Percentiles rank a stretch among this genome's conserved stretches.
Evolutionary conservation across 1,139 yeast species (phyloP).

Genomic region (Candida buenavistaensis): DNA sequence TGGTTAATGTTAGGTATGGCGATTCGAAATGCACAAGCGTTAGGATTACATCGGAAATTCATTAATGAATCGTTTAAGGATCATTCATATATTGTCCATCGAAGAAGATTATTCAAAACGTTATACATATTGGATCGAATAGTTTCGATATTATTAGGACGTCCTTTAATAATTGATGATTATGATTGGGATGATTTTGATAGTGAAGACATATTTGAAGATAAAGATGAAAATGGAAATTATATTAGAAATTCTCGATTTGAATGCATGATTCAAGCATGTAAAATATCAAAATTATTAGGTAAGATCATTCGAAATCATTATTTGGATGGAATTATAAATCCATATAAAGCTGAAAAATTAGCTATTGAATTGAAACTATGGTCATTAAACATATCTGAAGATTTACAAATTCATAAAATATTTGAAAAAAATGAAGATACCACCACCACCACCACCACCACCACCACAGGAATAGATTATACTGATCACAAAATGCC

Average conservation of each 20-base stretch:
- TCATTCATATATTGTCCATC: slow-evolving; percentile 12
- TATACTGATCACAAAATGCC: slow-evolving; percentile 17
- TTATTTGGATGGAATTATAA: slow-evolving; percentile 29
- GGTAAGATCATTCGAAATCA: slow-evolving; percentile 29
- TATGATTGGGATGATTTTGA: slow-evolving; percentile 42
- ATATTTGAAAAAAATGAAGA: slow-evolving; percentile 12
- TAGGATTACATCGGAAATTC: slow-evolving; percentile 15
- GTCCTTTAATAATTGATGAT: slow-evolving; percentile 40
- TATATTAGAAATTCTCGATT: slow-evolving; percentile 6
- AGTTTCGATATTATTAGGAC: slow-evolving; percentile 38
- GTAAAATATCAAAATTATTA: slow-evolving; percentile 18
- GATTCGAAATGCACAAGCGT: slow-evolving; percentile 16
- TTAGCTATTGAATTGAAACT: slow-evolving; percentile 36
- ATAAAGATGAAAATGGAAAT: slow-evolving; percentile 10
- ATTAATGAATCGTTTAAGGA: slow-evolving; percentile 16
- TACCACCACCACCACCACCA: slow-evolving; percentile 8
- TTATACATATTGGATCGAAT: slow-evolving; percentile 41
- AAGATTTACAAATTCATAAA: slow-evolving; percentile 23
- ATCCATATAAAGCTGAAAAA: slow-evolving; percentile 32
- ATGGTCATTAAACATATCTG: slow-evolving; percentile 35
- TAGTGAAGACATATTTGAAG: slow-evolving; percentile 14
- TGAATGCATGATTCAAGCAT: slow-evolving; percentile 13
- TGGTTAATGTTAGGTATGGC: slow-evolving; percentile 27
- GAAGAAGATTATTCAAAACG: slow-evolving; percentile 40
- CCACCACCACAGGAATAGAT: slow-evolving; percentile 4